These are phyloP conservation scores for Suillus clintonianus DNA, from an alignment of 768 basidiomycete genomes.

Conservation along the genomic window DNA sequence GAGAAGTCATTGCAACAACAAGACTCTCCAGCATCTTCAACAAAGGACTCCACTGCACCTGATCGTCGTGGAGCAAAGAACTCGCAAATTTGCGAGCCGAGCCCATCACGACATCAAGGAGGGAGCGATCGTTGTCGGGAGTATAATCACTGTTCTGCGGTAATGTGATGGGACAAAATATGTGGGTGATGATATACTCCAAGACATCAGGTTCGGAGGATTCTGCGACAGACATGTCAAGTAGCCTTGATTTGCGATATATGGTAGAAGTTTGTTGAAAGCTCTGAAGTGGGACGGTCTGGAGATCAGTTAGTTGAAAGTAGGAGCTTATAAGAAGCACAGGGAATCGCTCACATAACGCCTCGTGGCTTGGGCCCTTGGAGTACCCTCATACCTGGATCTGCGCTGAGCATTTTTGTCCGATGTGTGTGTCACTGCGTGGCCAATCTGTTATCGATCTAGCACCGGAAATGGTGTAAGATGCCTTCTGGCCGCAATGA, in stretches of 20 bases:
- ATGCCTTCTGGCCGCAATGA: too few relatives aligned
- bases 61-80: slow-evolving; percentile 4
- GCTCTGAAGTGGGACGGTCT: not conserved
- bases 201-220: not conserved
- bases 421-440: not conserved
- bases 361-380: not conserved
- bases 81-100: slow-evolving; percentile 19
- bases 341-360: not conserved
- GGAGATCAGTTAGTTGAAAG: not conserved
- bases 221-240: not conserved
- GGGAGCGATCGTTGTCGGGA: slow-evolving; percentile 18
- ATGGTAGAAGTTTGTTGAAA: not conserved
- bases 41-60: slow-evolving; percentile 26
- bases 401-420: not conserved
- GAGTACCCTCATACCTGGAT: not conserved
- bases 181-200: slow-evolving; percentile 8
- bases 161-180: slow-evolving; percentile 13
- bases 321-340: not conserved
- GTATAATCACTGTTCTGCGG: slow-evolving; percentile 27
- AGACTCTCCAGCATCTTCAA: slow-evolving; percentile 22
- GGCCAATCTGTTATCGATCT: not conserved
- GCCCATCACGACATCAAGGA: slow-evolving; percentile 20
- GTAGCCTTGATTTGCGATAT: not conserved
- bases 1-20: not conserved
- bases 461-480: too few relatives aligned